Evolutionary conservation across 164 flowering plant genomes (phyloP), one percentile per base, ranked within the genome.

Genomic region (Sextonia rubra): DNA sequence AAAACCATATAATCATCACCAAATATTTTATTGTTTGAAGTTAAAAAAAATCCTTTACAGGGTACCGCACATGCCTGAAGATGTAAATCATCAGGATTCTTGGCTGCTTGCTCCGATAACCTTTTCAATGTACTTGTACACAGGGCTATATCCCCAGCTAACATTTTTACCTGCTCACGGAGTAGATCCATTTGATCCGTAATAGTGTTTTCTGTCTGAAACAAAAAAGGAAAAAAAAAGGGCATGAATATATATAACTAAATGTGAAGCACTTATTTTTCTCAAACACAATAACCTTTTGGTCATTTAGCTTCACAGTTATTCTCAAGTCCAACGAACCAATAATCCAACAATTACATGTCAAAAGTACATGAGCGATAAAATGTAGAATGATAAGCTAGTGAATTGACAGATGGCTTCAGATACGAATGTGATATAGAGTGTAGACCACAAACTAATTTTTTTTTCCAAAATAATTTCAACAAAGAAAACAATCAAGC

Each of bases 121-220:
- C 98, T 77, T 82, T 86, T 91, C 77, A 91, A 77, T 66, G 97
- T 84, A 83, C 95, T 93, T 49, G 89, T 85, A 65, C 80, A 82
- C 65, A 91, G 75, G 70, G 98, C 98, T 60, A 93, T 84, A 66
- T 93, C 98, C 55, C 93, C 98, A 66, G 94, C 93, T 62, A 93
- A 74, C 86, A 90, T 82, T 76, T 91, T 91, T 68, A 86, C 79
- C 81, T 93, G 97, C 82, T 93, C 98, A 8, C 84, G 81, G 47
- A 90, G 88, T 77, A 91, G 91, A 70, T 93, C 95, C 90, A 91
- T 89, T 78, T 91, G 92, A 79, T 91, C 98, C 18, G 85, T 80
- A 72, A 88, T 82, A 37, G 92, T 89, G 48, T 77, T 82, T 64
- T 91, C 93, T 72, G 81, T 85, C 98, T 91, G 85, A 71, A 82